Conservation (phyloP, 2,329 filamentous ascomycete genomes). For the Monilinia fructicola region DNA sequence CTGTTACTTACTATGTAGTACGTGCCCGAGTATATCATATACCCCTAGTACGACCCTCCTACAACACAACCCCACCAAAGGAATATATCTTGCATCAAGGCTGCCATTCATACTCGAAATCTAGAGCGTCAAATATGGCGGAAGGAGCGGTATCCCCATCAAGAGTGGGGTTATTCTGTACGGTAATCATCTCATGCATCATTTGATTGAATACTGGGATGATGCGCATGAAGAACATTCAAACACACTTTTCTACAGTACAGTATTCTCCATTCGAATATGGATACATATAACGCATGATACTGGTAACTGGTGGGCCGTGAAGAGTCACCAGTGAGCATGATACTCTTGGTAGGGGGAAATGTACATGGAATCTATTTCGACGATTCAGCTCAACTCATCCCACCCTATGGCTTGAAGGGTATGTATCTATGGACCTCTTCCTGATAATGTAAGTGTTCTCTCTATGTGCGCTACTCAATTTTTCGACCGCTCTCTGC, state of each 20-base stretch:
- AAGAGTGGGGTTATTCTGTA: conserved; percentile 6
- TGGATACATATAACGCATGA: background rate
- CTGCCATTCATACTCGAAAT: background rate
- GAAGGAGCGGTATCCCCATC: background rate
- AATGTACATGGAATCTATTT: conserved; percentile 5
- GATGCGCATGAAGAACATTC: background rate
- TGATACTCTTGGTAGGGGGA: background rate
- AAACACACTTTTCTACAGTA: background rate
- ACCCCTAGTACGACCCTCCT: background rate
- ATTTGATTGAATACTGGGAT: conserved; percentile 3
- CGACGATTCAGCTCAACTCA: background rate
- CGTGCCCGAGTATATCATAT: background rate
- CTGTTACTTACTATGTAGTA: background rate
- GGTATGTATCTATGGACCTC: background rate
- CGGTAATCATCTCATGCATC: conserved; percentile 2
- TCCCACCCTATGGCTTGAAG: background rate
- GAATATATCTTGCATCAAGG: conserved; percentile 6
- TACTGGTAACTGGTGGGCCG: background rate
- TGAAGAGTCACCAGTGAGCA: background rate
- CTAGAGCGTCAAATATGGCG: conserved; percentile 5
- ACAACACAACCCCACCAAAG: background rate
- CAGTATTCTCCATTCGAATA: background rate
- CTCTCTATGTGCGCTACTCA: background rate
- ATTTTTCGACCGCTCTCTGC: background rate
- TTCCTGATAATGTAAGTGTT: background rate